Evolutionary conservation across 495 filamentous ascomycete genomes (phyloP).

Genomic region (Daldinia decipiens): DNA sequence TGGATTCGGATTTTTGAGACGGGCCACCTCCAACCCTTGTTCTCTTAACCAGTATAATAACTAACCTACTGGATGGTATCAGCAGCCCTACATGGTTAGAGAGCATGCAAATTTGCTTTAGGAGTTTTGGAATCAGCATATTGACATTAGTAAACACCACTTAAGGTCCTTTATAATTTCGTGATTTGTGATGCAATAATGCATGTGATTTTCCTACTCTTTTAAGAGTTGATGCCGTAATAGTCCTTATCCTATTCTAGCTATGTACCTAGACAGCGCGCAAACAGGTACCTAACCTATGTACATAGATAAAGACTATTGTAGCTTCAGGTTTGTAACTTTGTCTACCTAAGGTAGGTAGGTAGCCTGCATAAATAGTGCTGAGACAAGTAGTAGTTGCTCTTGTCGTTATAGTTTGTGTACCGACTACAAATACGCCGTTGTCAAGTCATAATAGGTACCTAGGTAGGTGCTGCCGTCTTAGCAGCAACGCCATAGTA

Average conservation of each 20-base stretch:
- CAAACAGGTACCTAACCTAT: too few relatives aligned
- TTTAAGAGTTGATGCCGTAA: not conserved
- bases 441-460: not conserved
- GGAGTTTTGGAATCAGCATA: conserved; percentile 5
- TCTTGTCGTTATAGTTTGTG: not conserved
- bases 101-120: conserved; percentile 4
- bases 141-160: not conserved
- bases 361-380: not conserved
- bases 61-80: conserved; percentile 12
- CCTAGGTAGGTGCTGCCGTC: not conserved
- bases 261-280: not conserved
- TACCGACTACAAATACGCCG: not conserved
- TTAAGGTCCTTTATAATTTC: not conserved
- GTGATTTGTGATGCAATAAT: not conserved
- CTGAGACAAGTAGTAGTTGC: too few relatives aligned
- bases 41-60: not conserved
- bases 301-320: not conserved
- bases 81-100: not conserved
- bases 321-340: not conserved
- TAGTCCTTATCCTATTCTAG: not conserved
- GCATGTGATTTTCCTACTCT: not conserved
- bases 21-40: not conserved
- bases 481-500: not conserved
- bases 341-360: too few relatives aligned
- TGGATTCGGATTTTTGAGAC: conserved; percentile 5